A percentile compares a stretch with the other conserved stretches of the same genome.
Evolutionary conservation across 345 rosid species (phyloP).

Genomic region (Aquilaria yunnanensis): DNA sequence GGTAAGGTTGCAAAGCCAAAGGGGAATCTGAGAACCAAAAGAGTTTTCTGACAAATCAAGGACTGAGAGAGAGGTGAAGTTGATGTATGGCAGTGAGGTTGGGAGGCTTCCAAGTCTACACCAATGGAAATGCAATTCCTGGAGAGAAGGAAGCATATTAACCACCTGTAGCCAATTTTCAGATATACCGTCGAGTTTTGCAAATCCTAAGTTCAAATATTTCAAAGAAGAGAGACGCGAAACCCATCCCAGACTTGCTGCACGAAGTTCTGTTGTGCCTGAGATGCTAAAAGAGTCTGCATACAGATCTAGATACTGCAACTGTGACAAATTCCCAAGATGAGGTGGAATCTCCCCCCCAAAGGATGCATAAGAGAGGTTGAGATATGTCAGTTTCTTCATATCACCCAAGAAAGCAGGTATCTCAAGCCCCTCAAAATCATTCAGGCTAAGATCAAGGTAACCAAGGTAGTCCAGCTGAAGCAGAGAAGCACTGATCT

Average conservation of each 20-base stretch:
- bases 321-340: conserved; percentile 15
- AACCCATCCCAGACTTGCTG: conserved; percentile 34
- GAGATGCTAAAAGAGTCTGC: conserved; percentile 20
- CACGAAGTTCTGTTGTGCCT: conserved; percentile 8
- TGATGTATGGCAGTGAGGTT: conserved; percentile 20
- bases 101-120: conserved; percentile 32
- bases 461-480: conserved; percentile 9
- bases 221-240: conserved; percentile 30
- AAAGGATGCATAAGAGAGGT: conserved; percentile 26
- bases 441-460: conserved; percentile 30
- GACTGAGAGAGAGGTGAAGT: conserved; percentile 41
- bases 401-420: conserved; percentile 24
- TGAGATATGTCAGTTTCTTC: conserved; percentile 19
- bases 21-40: conserved; percentile 34
- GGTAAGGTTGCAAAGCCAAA: conserved; percentile 49
- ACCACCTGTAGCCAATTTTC: conserved; percentile 33
- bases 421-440: conserved; percentile 22
- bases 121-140: conserved; percentile 30
- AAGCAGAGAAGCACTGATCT: conserved; percentile 21
- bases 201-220: conserved; percentile 32
- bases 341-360: conserved; percentile 23
- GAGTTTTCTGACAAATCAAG: conserved; percentile 50
- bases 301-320: conserved; percentile 11
- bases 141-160: conserved; percentile 29
- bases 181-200: conserved; percentile 26